Evolutionary conservation across 495 filamentous ascomycete genomes (phyloP).

Genomic region (Penicillium diatomitis): DNA sequence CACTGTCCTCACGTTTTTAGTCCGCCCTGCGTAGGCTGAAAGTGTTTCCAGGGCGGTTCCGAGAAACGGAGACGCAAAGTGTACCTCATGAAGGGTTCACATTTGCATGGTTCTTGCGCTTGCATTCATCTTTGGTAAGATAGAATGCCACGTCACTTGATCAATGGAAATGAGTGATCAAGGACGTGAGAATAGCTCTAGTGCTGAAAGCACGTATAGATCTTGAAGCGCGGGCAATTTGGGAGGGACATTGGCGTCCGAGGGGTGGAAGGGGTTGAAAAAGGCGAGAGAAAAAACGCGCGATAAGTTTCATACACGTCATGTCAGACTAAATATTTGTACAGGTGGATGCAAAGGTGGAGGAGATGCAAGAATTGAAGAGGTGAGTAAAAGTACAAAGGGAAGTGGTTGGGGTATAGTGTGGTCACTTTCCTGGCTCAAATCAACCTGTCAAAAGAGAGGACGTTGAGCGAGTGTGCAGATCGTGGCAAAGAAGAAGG

Average conservation of each 20-base stretch:
- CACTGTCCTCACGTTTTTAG: slow-evolving; percentile 45
- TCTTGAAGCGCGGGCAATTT: slow-evolving; percentile 10
- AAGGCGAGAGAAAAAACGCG: background rate
- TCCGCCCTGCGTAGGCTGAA: slow-evolving; percentile 42
- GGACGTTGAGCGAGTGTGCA: background rate
- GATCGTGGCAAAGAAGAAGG: no score
- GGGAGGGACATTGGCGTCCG: background rate
- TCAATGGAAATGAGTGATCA: slow-evolving; percentile 19
- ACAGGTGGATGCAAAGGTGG: slow-evolving; percentile 12
- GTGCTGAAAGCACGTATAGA: slow-evolving; percentile 35
- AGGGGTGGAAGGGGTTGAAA: slow-evolving; percentile 1
- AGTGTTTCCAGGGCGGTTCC: slow-evolving; percentile 32
- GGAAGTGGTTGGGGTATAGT: background rate
- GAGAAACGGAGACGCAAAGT: slow-evolving; percentile 41
- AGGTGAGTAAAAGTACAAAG: slow-evolving; percentile 14
- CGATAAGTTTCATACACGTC: slow-evolving; percentile 8
- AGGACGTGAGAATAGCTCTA: slow-evolving; percentile 28
- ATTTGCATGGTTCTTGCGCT: slow-evolving; percentile 37
- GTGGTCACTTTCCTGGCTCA: background rate
- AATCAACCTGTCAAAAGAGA: background rate
- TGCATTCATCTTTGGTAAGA: slow-evolving; percentile 13
- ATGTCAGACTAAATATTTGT: slow-evolving; percentile 19
- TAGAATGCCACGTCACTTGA: slow-evolving; percentile 18
- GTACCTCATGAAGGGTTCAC: slow-evolving; percentile 30
- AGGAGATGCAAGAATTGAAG: background rate